Evolutionary conservation across 2,329 filamentous ascomycete genomes (phyloP).

Genomic region (Capronia epimyces): DNA sequence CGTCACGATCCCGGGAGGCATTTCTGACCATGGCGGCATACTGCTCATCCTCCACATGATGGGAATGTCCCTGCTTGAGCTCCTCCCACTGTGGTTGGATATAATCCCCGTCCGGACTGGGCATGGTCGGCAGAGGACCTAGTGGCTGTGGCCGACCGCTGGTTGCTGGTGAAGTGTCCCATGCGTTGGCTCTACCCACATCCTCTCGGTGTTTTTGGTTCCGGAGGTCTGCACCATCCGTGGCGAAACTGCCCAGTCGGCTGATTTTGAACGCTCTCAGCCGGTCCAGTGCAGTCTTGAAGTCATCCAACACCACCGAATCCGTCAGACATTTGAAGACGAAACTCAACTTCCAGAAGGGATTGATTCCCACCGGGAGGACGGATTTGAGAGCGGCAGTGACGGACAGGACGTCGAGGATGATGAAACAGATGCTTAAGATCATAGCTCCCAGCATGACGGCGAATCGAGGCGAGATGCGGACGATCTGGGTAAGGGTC

Average conservation of each 20-base stretch:
- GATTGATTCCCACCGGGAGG: constrained; percentile 55
- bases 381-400: constrained; percentile 43
- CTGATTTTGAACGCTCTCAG: constrained; percentile 30
- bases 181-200: constrained; percentile 21
- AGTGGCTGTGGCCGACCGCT: constrained; percentile 17
- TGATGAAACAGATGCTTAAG: constrained; percentile 55
- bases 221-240: constrained; percentile 21
- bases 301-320: constrained; percentile 56
- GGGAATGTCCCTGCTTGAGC: constrained; percentile 14
- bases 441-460: constrained; percentile 58
- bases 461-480: constrained; percentile 59
- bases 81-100: constrained; percentile 18
- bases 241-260: constrained; percentile 28
- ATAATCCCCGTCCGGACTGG: constrained; percentile 20
- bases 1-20: constrained; percentile 27
- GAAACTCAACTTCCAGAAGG: constrained; percentile 57
- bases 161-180: constrained; percentile 19
- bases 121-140: constrained; percentile 12
- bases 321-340: constrained; percentile 59
- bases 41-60: constrained; percentile 18
- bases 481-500: constrained; percentile 52
- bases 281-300: constrained; percentile 49
- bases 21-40: constrained; percentile 17
- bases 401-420: constrained; percentile 58
- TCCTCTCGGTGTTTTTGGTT: constrained; percentile 24